Evolutionary conservation across 371 early-diverging fungal species (phyloP), one percentile per base, ranked within the genome.

Genomic region (Mortierella sp.): DNA sequence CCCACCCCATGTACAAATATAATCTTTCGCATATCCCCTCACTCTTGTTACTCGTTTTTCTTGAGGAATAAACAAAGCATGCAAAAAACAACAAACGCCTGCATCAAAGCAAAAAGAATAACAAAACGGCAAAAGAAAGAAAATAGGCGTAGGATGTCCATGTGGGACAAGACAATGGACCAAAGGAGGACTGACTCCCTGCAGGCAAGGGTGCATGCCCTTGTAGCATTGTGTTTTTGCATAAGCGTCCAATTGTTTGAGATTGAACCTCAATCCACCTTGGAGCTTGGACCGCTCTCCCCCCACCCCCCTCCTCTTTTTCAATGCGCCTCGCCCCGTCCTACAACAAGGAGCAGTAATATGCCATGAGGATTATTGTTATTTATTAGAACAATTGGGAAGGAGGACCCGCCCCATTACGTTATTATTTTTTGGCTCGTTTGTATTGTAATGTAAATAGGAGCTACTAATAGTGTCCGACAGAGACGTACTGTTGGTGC

Each of bases 401-500:
- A 12, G 12, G 14, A 46, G 16, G 48, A 5, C 54, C 24, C 4
- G 24, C 24, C 24, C 6, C 24, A 11, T 55, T 55, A 55, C 11
- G 56, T n/a, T 24, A 5, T 21, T 55, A 4, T 10, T 55, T 55
- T 24, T 14, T 60, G 29, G 60, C 11, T 55, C 16, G 29, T 29
- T 35, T 35, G 35, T 35, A 14, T 63, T 63, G 35, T 63, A 4
- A 58, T 58, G 32, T 58, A 5, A 14, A 27, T 29, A 58, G 27
- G 7, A 56, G 27, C 8, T n/a, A 58, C 29, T 35, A 63, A 29
- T 63, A 63, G 18, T 38, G 74, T 7, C 56, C 74, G 18, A 74
- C 58, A 55, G 74, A 55, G 24, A 74, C 56, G 14, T 56, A 74
- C 38, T 71, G 71, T 18, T 54, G n/a, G 5, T 74, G 49, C 4